phyloP scores from a whole-genome alignment of 2,329 filamentous ascomycete genomes.

The Onygenales sp. region DNA sequence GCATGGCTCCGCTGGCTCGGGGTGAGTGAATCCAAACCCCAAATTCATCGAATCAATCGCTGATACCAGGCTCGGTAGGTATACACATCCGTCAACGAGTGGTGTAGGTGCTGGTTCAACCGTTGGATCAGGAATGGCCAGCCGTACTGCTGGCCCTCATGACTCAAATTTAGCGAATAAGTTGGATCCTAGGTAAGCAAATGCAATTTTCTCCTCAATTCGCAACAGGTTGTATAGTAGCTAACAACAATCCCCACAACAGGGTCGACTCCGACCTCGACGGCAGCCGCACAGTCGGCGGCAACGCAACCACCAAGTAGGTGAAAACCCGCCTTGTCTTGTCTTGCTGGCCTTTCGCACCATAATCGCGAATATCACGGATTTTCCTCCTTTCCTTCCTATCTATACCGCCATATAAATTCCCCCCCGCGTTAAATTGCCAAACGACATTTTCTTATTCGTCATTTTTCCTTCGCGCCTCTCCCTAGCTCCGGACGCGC shows the following conservation, averaged over 20 bases:
- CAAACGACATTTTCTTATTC: not conserved
- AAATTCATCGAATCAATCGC: not conserved
- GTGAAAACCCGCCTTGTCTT: not conserved
- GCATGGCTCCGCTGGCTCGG: too few species aligned
- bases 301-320: slow-evolving; percentile 2
- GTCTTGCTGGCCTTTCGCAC: not conserved
- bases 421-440: not conserved
- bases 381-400: too few species aligned
- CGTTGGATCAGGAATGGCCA: slow-evolving; percentile 6
- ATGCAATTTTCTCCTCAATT: too few species aligned
- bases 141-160: slow-evolving; percentile 32
- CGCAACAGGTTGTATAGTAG: too few species aligned
- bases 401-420: too few species aligned
- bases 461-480: not conserved
- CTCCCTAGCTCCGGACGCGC: not conserved
- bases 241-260: not conserved
- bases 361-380: not conserved
- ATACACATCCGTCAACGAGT: too few species aligned
- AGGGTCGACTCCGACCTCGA: slow-evolving; percentile 3
- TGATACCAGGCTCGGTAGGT: too few species aligned
- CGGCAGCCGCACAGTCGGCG: slow-evolving; percentile 2
- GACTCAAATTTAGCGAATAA: slow-evolving; percentile 37
- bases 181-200: slow-evolving; percentile 31
- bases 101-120: not conserved
- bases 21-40: not conserved